Conservation (phyloP, 225 moss, liverwort and hornwort genomes). For the Climacium dendroides region DNA sequence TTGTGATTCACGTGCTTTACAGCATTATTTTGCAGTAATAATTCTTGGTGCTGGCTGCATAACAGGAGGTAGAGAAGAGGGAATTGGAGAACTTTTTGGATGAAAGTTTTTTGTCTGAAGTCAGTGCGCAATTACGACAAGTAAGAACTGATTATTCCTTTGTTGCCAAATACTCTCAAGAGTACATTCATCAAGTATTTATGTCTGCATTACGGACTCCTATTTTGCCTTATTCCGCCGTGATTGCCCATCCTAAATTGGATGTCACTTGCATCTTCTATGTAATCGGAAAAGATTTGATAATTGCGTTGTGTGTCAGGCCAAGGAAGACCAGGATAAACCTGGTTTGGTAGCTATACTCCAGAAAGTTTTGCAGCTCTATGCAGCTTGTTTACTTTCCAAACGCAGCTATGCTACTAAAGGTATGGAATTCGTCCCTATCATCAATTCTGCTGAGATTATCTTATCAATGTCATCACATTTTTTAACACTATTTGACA, state of each 20-base stretch:
- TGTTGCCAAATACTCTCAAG: background rate
- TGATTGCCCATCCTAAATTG: background rate
- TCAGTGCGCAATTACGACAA: slow-evolving; percentile 90
- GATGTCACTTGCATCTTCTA: background rate
- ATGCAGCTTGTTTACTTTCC: slow-evolving; percentile 62
- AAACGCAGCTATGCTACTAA: slow-evolving; percentile 69
- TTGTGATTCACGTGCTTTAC: background rate
- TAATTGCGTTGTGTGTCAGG: slow-evolving; percentile 29
- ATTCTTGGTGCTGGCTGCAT: background rate
- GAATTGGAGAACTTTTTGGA: slow-evolving; percentile 61
- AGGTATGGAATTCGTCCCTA: slow-evolving; percentile 24
- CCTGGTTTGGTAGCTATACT: slow-evolving; percentile 95
- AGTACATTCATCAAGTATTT: background rate
- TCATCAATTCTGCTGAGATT: background rate
- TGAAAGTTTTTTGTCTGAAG: slow-evolving; percentile 85
- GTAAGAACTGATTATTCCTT: slow-evolving; percentile 10
- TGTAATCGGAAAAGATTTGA: background rate
- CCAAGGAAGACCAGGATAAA: slow-evolving; percentile 81
- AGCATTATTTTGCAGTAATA: background rate
- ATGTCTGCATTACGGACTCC: background rate
- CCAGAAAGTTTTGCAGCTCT: slow-evolving; percentile 92
- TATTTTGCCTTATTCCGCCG: background rate
- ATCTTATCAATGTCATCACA: background rate
- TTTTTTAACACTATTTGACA: background rate
- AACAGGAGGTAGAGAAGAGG: slow-evolving; percentile 67